Evolutionary conservation across 768 basidiomycete species (phyloP), one percentile per base, ranked within the genome.

Genomic region (Tricholoma furcatifolium): DNA sequence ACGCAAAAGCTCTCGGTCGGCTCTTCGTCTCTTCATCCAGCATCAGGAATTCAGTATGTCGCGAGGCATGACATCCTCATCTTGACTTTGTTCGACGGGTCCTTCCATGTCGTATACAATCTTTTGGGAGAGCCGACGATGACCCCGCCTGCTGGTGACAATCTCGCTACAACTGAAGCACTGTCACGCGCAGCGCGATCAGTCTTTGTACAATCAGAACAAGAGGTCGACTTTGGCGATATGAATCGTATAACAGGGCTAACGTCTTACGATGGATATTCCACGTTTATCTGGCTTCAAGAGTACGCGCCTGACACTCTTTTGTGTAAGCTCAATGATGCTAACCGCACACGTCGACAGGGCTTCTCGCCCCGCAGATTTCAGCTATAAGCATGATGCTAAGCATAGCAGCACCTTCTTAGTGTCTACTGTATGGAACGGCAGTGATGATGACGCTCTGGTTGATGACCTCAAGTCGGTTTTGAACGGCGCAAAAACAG

Each of bases 301-400:
- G 90, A 91, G 90, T 89, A 57, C 49, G 83, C 74, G 6, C 46
- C 4, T 23, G 7, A 27, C 7, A 17, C 17, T 23, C 38, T 20
- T 21, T 18, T 12, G 17, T 40, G 8, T 3, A 43, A 8, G 42
- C 51, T 41, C 35, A 35, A 14, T 42, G 14, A 9, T 55, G 53
- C 9, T 11, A 1, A 32, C 23, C 50, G 11, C 31, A 34, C 57
- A 42, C 38, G 2, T 36, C 9, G 41, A 39, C 65, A 89, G 89
- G 64, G 74, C 76, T 12, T 68, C 74, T 35, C 76, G 80, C 42
- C 87, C 87, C 0, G 77, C 80, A 0, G 88, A 91, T 67, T 89
- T 91, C 62, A 88, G 84, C 66, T 91, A 91, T 72, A 89, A 87
- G 56, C 84, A 88, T 59, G 87, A 91, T 63, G 85, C 89, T 5